Conservation (phyloP, 306 rosid genomes). For the Castanea sativa region DNA sequence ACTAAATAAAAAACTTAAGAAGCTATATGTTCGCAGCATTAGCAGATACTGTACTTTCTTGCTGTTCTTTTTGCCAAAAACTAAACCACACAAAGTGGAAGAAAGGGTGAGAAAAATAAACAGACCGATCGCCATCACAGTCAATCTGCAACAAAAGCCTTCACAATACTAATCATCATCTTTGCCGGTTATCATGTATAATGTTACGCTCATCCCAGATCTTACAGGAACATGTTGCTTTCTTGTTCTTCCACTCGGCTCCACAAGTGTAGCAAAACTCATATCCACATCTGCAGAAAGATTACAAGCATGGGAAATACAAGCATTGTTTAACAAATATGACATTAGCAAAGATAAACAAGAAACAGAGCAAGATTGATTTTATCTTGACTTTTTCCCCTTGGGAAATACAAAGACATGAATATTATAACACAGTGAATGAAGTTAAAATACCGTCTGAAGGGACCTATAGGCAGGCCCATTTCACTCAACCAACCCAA, state of each 20-base stretch:
- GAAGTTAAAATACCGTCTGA: not conserved
- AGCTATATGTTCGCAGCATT: not conserved
- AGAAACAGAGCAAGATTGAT: not conserved
- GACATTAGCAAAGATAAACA: not conserved
- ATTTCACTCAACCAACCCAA: not conserved
- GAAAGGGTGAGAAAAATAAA: not conserved
- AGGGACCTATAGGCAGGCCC: not conserved
- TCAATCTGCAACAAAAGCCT: not conserved
- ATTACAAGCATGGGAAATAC: not conserved
- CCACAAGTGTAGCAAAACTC: constrained; percentile 65
- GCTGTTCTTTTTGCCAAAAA: not conserved
- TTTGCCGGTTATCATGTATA: not conserved
- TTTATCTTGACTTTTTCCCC: not conserved
- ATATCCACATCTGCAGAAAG: constrained; percentile 43
- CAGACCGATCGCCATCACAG: not conserved
- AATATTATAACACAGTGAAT: not conserved
- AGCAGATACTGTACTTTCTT: not conserved
- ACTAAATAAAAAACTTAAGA: not conserved
- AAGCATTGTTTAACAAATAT: not conserved
- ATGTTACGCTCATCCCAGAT: constrained; percentile 47
- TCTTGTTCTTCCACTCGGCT: constrained; percentile 52
- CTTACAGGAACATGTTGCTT: constrained; percentile 47
- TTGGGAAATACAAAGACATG: not conserved
- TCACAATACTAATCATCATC: not conserved
- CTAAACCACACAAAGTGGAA: not conserved